These are phyloP conservation scores for Cicer yamashitae DNA, from an alignment of 306 rosid genomes.

Conservation along the genomic window DNA sequence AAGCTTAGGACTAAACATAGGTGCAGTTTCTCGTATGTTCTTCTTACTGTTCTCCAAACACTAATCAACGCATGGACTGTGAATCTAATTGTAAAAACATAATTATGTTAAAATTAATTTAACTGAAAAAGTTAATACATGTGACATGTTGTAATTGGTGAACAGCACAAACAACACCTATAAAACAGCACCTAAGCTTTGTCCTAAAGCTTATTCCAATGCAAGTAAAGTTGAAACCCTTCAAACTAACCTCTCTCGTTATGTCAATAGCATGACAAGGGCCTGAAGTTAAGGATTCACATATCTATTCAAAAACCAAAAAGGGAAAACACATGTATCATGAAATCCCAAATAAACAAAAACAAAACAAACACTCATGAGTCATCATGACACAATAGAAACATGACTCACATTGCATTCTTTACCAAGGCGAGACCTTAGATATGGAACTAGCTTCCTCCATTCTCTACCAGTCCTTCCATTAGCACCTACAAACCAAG, in stretches of 20 bases:
- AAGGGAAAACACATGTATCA: neutral
- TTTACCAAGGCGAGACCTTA: slow-evolving; percentile 77
- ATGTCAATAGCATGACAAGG: slow-evolving; percentile 96
- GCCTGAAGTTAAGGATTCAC: slow-evolving; percentile 85
- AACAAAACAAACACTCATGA: slow-evolving; percentile 19
- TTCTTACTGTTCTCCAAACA: neutral
- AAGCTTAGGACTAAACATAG: neutral
- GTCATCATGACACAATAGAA: slow-evolving; percentile 12
- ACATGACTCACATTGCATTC: slow-evolving; percentile 67
- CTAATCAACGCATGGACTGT: neutral
- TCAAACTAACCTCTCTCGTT: slow-evolving; percentile 78
- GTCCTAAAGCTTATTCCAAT: slow-evolving; percentile 3
- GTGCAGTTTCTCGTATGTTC: neutral
- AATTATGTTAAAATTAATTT: neutral
- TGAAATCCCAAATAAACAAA: slow-evolving; percentile 24
- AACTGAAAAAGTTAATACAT: neutral
- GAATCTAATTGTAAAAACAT: neutral
- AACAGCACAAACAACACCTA: neutral
- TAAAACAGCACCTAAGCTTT: neutral
- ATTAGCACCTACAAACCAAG: slow-evolving; percentile 79
- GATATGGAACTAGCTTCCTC: slow-evolving; percentile 88
- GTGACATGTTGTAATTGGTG: neutral
- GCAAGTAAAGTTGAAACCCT: slow-evolving; percentile 35
- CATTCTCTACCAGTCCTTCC: slow-evolving; percentile 87
- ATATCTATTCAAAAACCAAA: slow-evolving; percentile 62